A percentile compares a stretch with the other conserved stretches of the same genome.
phyloP scores from a whole-genome alignment of 441 rosid species.

The Mallotus repandus region DNA sequence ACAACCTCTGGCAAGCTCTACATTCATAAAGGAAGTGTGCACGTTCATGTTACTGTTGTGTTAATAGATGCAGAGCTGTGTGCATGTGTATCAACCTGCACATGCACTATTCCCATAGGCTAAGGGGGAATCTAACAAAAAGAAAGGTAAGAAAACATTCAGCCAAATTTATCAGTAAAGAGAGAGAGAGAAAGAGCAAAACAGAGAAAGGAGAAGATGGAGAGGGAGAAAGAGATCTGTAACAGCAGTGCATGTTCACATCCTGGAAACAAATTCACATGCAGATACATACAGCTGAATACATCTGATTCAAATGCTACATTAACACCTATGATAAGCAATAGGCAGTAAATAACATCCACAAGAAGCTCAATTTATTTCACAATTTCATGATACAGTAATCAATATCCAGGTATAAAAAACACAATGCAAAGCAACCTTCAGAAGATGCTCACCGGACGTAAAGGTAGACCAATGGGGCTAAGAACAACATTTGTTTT shows the following conservation, averaged over 20 bases:
- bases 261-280: neutral
- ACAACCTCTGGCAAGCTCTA: neutral
- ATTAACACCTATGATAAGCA: too few species aligned
- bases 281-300: neutral
- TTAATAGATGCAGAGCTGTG: neutral
- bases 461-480: constrained; percentile 82
- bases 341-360: neutral
- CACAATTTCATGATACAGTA: constrained; percentile 4
- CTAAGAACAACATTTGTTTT: constrained; percentile 53
- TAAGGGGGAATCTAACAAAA: neutral
- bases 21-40: neutral
- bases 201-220: neutral
- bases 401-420: constrained; percentile 5
- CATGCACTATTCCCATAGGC: neutral
- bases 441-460: constrained; percentile 60
- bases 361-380: neutral
- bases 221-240: neutral
- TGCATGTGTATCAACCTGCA: neutral
- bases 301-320: too few species aligned
- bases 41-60: neutral
- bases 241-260: neutral
- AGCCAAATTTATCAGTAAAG: neutral
- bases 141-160: neutral
- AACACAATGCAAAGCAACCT: constrained; percentile 6
- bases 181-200: neutral